These are phyloP conservation scores for Fusarium staphyleae DNA, from an alignment of 2,329 filamentous ascomycete genomes.

Conservation along the genomic window DNA sequence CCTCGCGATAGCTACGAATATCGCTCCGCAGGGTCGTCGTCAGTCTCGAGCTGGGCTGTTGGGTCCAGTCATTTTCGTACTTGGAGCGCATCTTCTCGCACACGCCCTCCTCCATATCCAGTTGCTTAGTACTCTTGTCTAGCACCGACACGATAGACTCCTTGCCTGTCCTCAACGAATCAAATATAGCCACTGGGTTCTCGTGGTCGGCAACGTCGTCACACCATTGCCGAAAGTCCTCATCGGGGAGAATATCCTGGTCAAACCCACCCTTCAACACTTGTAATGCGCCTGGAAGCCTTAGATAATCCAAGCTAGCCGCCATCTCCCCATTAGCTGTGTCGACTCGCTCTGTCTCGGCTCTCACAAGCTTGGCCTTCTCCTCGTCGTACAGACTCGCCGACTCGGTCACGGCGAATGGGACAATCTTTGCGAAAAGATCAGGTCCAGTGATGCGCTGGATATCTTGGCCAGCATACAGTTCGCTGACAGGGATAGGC, in stretches of 20 bases:
- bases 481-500: slow-evolving; percentile 93
- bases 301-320: slow-evolving; percentile 90
- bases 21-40: slow-evolving; percentile 88
- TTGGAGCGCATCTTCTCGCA: slow-evolving; percentile 99
- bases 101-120: slow-evolving; percentile 97
- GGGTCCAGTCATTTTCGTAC: slow-evolving; percentile 94
- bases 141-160: slow-evolving; percentile 74
- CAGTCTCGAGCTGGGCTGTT: slow-evolving; percentile 90
- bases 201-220: slow-evolving; percentile 89
- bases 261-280: slow-evolving; percentile 93
- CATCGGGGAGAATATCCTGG: slow-evolving; percentile 85
- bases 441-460: slow-evolving; percentile 96
- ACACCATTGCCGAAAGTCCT: slow-evolving; percentile 94
- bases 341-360: slow-evolving; percentile 92
- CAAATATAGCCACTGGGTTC: slow-evolving; percentile 79
- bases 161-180: slow-evolving; percentile 79
- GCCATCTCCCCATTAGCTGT: slow-evolving; percentile 95
- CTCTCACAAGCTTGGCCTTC: slow-evolving; percentile 92
- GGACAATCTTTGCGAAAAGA: slow-evolving; percentile 95
- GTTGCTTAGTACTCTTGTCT: slow-evolving; percentile 82
- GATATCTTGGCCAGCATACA: slow-evolving; percentile 97
- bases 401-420: slow-evolving; percentile 93
- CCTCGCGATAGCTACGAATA: slow-evolving; percentile 85
- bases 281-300: slow-evolving; percentile 86
- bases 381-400: slow-evolving; percentile 98